Percentiles rank a stretch among this genome's conserved stretches.
Evolutionary conservation across 306 rosid species (phyloP).

Genomic region (Chamaecrista fasciculata): DNA sequence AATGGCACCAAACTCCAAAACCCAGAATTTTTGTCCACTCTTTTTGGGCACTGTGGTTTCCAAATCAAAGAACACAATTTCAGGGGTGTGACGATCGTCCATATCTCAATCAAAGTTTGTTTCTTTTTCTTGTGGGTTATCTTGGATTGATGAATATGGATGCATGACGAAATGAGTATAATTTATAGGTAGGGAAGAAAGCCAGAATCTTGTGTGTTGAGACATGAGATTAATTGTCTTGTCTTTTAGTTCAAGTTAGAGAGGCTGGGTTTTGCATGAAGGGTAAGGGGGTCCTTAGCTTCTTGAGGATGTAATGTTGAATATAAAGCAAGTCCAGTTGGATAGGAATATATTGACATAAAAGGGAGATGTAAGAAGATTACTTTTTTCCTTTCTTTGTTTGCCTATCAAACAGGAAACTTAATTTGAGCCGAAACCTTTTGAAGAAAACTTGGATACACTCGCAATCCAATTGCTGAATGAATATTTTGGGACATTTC

Average conservation of each 20-base stretch:
- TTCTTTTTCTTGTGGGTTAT: too few species aligned
- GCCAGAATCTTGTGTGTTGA: constrained; percentile 39
- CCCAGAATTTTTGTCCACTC: constrained; percentile 62
- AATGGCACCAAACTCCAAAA: constrained; percentile 88
- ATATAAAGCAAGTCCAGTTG: constrained; percentile 11
- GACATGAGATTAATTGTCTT: constrained; percentile 63
- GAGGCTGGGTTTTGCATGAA: constrained; percentile 36
- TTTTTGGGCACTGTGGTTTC: constrained; percentile 89
- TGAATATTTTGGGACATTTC: constrained; percentile 36
- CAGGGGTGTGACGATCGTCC: constrained; percentile 41
- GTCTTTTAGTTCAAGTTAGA: constrained; percentile 63
- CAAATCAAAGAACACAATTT: constrained; percentile 89
- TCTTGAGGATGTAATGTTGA: constrained; percentile 41
- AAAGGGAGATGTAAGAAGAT: constrained; percentile 8
- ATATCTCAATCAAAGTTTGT: too few species aligned
- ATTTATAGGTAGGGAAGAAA: constrained; percentile 27
- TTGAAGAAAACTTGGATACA: constrained; percentile 29
- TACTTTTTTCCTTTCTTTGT: constrained; percentile 15
- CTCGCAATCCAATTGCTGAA: background rate
- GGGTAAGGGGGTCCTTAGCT: constrained; percentile 49
- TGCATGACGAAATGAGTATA: constrained; percentile 23
- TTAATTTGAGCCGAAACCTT: constrained; percentile 33
- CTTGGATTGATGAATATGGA: background rate
- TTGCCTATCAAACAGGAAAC: constrained; percentile 44
- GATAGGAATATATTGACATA: constrained; percentile 41